phyloP scores from a whole-genome alignment of 2,329 filamentous ascomycete species.

The Lachnellula willkommii region DNA sequence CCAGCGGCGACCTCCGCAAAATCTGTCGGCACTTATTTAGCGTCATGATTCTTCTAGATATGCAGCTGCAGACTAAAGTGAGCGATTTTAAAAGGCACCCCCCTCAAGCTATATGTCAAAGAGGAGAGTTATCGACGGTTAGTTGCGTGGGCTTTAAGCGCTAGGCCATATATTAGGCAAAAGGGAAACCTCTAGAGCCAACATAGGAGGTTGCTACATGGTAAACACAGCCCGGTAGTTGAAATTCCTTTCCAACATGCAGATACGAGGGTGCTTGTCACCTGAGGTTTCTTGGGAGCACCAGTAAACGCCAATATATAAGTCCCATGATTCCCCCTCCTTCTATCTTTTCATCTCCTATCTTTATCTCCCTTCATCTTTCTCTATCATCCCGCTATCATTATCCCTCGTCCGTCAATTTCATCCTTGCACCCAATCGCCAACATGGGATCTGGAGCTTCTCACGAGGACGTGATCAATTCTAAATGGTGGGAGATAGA shows the following conservation, averaged over 20 bases:
- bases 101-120: background rate
- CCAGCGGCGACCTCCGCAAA: background rate
- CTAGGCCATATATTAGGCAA: background rate
- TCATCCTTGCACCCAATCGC: background rate
- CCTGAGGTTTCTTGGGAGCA: background rate
- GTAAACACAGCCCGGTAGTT: background rate
- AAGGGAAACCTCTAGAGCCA: background rate
- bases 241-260: constrained; percentile 1
- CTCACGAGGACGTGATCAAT: background rate
- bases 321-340: background rate
- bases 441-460: constrained; percentile 3
- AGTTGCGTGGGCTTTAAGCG: background rate
- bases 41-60: background rate
- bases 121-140: background rate
- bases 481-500: constrained; percentile 1
- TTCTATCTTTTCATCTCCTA: background rate
- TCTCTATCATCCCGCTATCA: background rate
- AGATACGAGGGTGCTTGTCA: background rate
- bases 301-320: background rate
- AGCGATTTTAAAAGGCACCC: background rate
- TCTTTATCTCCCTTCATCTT: background rate
- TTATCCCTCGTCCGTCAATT: background rate
- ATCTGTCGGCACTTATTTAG: background rate
- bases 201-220: background rate
- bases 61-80: background rate